A percentile compares a stretch with the other conserved stretches of the same genome.
Conservation (phyloP, 1,284 basidiomycete species). For the Cutaneotrichosporon mucoides region DNA sequence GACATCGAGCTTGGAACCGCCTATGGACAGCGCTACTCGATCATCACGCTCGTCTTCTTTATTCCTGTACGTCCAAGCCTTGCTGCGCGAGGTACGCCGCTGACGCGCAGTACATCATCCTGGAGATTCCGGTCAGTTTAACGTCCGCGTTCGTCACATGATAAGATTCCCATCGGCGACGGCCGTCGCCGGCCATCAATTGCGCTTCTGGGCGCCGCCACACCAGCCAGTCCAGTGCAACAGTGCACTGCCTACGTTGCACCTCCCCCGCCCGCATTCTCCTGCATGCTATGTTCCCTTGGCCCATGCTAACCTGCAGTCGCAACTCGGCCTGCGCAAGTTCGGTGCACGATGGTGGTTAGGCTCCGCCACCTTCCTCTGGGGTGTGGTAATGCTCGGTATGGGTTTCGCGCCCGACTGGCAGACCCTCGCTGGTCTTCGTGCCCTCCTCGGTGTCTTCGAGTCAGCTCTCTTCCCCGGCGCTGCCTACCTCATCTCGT, state of each 20-base stretch:
- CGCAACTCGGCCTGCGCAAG: slow-evolving; percentile 15
- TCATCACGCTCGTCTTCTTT: slow-evolving; percentile 45
- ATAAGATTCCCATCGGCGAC: too few relatives aligned
- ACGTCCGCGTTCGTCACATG: neutral
- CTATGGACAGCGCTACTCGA: slow-evolving; percentile 44
- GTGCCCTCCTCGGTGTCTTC: slow-evolving; percentile 48
- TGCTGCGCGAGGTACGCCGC: neutral
- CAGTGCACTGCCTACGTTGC: too few relatives aligned
- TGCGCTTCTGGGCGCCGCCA: too few relatives aligned
- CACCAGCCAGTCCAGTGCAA: too few relatives aligned
- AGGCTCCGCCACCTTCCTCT: slow-evolving; percentile 30
- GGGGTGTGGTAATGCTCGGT: slow-evolving; percentile 49
- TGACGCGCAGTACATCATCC: slow-evolving; percentile 37
- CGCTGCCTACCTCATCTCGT: slow-evolving; percentile 50
- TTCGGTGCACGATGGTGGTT: slow-evolving; percentile 23
- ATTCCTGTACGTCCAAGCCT: neutral
- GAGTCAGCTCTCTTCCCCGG: slow-evolving; percentile 45
- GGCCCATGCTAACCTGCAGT: slow-evolving; percentile 1
- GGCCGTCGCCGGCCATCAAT: too few relatives aligned
- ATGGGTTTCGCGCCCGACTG: slow-evolving; percentile 43
- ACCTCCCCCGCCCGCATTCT: neutral
- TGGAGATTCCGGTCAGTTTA: slow-evolving; percentile 23
- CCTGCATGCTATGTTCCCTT: neutral
- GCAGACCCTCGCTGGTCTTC: slow-evolving; percentile 44
- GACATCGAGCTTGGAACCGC: slow-evolving; percentile 21